A percentile compares a stretch with the other conserved stretches of the same genome.
Conservation (phyloP, 78 protist species). For the Dictyostelium firmibasis region DNA sequence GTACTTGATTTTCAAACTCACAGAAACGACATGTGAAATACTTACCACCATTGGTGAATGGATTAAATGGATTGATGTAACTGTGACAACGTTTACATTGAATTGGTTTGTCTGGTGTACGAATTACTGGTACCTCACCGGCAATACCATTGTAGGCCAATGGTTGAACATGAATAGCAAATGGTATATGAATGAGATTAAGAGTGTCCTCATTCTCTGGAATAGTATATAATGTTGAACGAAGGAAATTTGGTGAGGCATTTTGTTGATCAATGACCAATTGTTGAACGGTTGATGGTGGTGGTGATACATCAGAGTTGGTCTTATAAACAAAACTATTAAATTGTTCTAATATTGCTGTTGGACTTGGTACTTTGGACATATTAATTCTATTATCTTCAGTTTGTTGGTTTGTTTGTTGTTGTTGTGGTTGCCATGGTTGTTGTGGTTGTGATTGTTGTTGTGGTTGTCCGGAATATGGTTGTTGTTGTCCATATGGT, state of each 20-base stretch:
- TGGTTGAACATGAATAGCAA: slow-evolving; percentile 60
- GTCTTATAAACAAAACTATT: slow-evolving; percentile 28
- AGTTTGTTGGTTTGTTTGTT: not conserved
- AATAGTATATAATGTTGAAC: slow-evolving; percentile 71
- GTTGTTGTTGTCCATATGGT: slow-evolving; percentile 34
- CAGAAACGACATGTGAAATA: slow-evolving; percentile 67
- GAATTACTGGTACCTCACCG: slow-evolving; percentile 33
- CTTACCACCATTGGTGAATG: slow-evolving; percentile 69
- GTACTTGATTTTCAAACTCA: slow-evolving; percentile 64
- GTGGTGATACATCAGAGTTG: not conserved
- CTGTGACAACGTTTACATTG: slow-evolving; percentile 78
- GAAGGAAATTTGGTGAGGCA: slow-evolving; percentile 35
- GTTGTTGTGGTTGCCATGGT: not conserved
- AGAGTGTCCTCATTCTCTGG: slow-evolving; percentile 55
- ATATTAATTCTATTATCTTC: slow-evolving; percentile 30
- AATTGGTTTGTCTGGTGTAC: slow-evolving; percentile 60
- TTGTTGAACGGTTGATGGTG: slow-evolving; percentile 67
- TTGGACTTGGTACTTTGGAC: slow-evolving; percentile 56
- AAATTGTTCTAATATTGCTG: slow-evolving; percentile 39
- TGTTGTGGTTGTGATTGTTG: slow-evolving; percentile 12
- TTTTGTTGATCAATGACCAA: slow-evolving; percentile 32
- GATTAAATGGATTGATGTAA: slow-evolving; percentile 65
- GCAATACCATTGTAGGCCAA: slow-evolving; percentile 10
- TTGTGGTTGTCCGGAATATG: not conserved
- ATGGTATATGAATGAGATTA: slow-evolving; percentile 39